Base-by-base conservation (phyloP, 352 stramenopile species). In the Blastocystis sp. region DNA sequence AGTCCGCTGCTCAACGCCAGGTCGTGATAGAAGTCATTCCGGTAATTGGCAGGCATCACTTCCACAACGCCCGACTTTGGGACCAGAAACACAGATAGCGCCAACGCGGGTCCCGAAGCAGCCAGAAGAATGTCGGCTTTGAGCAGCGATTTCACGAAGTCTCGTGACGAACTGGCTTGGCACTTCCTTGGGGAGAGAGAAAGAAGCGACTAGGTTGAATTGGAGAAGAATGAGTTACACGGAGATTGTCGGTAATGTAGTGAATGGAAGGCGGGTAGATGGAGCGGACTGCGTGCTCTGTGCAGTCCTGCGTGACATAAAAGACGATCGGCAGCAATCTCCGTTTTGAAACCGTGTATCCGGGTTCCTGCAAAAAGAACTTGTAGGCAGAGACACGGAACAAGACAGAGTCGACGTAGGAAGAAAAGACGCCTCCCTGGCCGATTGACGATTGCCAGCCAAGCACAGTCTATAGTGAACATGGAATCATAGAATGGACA, bases 31-130 rank as follows among this genome's bases (percentile, higher is more conserved):
- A 43, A 69, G 19, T 38, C 40, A 69, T 43, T 68, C 11, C 74
- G 74, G 24, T 84, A 68, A 70, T 84, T 84, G 2, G 19, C 24
- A 19, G 74, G 74, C 60, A 68, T 66, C 3, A 84, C 45, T 48
- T 84, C 74, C 42, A 84, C 52, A 10, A 84, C 74, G 24, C 74
- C 74, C 1, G 74, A 84, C 24, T 69, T 66, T 10, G 74, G 74
- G 28, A 68, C 28, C 74, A 84, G 9, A 63, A 84, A 69, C 19
- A 84, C 21, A 24, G 45, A 42, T 2, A 84, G 14, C 34, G 34
- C 17, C 11, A 84, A 28, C 45, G 28, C 9, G 1, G 24, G 65
- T 24, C 74, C 74, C 14, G 74, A 84, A 14, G 52, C 74, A 2
- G 74, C 74, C n/a, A 84, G 10, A 7, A 84, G 24, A 68, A 84